Evolutionary conservation across 2,329 filamentous ascomycete species (phyloP), one percentile per base, ranked within the genome.

Genomic region (Aspergillus aculeatinus): DNA sequence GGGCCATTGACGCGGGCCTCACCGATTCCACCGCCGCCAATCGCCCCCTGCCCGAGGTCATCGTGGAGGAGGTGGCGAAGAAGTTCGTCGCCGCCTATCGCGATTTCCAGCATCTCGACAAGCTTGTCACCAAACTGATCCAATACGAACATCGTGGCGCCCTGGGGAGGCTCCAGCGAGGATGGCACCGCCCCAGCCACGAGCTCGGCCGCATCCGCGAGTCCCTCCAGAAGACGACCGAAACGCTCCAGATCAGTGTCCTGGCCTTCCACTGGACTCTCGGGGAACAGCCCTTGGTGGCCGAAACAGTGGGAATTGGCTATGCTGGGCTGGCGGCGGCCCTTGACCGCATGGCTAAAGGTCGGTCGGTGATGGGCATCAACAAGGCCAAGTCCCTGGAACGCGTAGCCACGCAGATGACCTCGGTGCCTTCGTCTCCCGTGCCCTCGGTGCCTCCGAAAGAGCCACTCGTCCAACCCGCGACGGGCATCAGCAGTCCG

Each of bases 231-330:
- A 85, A 81, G 70, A 87, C 83, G 12, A 81, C 84, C 10, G 86
- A 89, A 65, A 82, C 84, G 2, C 74, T 90, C 52, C 83, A 82
- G 65, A 86, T 89, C 79, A 88, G 85, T 68, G 83, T 86, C 0
- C 80, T 88, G 50, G 85, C 89, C 66, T 89, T 89, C 72, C 83
- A 87, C 65, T 89, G 87, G 86, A 85, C 83, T 21, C 77, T 89
- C 3, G 86, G 85, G 9, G 80, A 80, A 31, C 79, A 80, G 21
- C 84, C 82, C 69, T 82, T 84, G 16, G 12, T 48, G 42, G 85
- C 88, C 64, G 82, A 82, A 16, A 81, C 85, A 12, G 81, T 85
- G 48, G 86, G 86, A 19, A 88, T 89, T 50, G 88, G 88, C 48
- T 90, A 88, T 68, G 87, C 86, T 1, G 86, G 86, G 4, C 80